Base-by-base conservation (phyloP, 768 basidiomycete species). In the Pleurotus cornucopiae region DNA sequence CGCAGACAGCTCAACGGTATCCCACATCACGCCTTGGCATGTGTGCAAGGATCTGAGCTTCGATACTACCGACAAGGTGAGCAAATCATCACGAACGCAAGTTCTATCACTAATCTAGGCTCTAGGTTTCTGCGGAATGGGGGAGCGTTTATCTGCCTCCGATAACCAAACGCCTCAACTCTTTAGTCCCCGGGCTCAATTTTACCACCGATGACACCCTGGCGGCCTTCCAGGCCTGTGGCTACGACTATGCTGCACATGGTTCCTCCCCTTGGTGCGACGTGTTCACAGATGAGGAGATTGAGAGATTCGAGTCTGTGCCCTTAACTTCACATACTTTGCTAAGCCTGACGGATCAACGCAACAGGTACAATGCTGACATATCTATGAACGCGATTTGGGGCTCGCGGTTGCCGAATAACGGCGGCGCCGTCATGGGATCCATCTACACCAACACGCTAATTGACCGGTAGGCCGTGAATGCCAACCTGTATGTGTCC, bases 191-290 rank as follows among this genome's bases (percentile, higher is more conserved):
- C 3, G 68, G 64, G 4, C 59, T 74, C 6, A 62, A 67, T 52
- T 57, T 77, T n/a, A 68, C 69, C 18, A 57, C 63, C 13, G 57
- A 66, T 48, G 65, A 76, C 58, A 65, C 69, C 13, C 69, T 72
- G 46, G 76, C 74, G 25, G 74, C 74, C 46, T 61, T 78, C 21
- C 75, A 70, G 57, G 73, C 72, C 13, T 74, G 73, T 48, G 73
- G 73, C 30, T 77, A 72, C 54, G 74, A 75, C 60, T 65, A 74
- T 26, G 76, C 74, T 7, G 67, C 69, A n/a, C 62, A 63, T 47
- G 66, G 65, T 23, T 58, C 52, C 26, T 74, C 76, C 34, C 73
- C 76, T 7, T 76, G 74, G 76, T 78, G 73, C 56, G 59, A 59
- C 38, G 69, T 67, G 46, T 77, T 78, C 65, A 62, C 62, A 6